Base-by-base conservation (phyloP, 257 asterid genomes). In the Apocynum venetum region DNA sequence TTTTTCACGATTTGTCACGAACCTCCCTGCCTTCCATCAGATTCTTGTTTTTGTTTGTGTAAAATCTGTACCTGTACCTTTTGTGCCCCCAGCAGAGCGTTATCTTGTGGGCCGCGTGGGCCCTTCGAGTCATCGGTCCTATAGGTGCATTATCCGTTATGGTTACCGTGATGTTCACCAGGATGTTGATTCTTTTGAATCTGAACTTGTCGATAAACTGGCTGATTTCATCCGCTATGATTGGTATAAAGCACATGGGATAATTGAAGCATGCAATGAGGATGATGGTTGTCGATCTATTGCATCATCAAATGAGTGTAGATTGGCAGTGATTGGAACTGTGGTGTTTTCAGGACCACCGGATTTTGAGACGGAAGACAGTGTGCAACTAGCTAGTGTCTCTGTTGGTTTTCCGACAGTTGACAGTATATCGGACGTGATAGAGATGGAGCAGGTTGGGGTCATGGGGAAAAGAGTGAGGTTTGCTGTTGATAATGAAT, bases 91-190 rank as follows among this genome's bases (percentile, higher is more conserved):
- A 1, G 97, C 89, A 6, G 98, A 94, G 86, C 81, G 95, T 20
- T 94, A 92, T 76, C 97, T 94, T 0, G 86, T 94, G 10, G 98
- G 98, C 53, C 97, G 97, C 0, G 97, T 94, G 2, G 98, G 98
- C 57, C 98, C 98, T 1, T 82, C 92, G 0, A 67, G 87, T n/a
- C 98, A 94, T 69, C 93, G 98, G 70, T 94, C 98, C 3, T 92
- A 92, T 48, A 70, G 98, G 71, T 92, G 98, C 95, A 94, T 94
- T 8, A 92, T 92, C 6, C 89, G 98, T 0, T 94, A 94, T 31
- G 98, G 98, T 15, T 94, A 94, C 85, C 89, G 97, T 2, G 98
- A 94, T 2, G 97, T 92, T 47, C 97, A 94, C 86, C 98, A 91
- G 75, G 98, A 94, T 63, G 91, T 92, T 0, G 96, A 94, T 88